Conservation (phyloP, 208 protist genomes). For the Leishmania gerbilli region DNA sequence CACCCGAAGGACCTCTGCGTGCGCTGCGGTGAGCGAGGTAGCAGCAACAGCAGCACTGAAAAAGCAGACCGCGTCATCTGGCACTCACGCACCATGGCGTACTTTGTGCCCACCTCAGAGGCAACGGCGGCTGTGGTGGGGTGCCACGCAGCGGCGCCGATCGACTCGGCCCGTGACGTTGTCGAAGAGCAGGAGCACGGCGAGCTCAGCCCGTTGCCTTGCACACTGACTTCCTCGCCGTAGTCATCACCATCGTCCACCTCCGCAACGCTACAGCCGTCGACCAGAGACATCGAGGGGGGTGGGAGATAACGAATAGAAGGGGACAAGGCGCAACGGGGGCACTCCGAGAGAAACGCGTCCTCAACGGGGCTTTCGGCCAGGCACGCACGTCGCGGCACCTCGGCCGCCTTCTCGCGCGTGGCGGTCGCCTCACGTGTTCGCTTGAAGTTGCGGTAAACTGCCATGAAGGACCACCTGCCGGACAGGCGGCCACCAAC, state of each 20-base stretch:
- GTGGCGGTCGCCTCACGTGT: not conserved
- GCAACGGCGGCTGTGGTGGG: not conserved
- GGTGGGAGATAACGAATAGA: not conserved
- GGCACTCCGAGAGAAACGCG: not conserved
- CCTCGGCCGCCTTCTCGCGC: not conserved
- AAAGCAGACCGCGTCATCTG: not conserved
- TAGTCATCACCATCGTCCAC: not conserved
- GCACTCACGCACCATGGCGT: not conserved
- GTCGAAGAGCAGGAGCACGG: not conserved
- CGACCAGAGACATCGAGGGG: not conserved
- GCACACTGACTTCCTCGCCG: not conserved
- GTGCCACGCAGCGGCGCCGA: not conserved
- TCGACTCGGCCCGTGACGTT: constrained; percentile 1
- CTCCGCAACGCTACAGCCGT: not conserved
- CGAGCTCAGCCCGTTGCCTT: not conserved
- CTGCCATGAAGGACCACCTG: constrained; percentile 9
- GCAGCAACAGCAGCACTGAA: not conserved
- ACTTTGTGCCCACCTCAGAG: not conserved
- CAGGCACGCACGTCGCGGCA: not conserved
- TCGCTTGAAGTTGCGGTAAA: constrained; percentile 22
- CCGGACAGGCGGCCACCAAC: not conserved
- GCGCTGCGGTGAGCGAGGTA: not conserved
- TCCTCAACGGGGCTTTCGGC: not conserved
- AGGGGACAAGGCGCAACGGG: not conserved
- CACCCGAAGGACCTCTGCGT: constrained; percentile 5